Base-by-base conservation (phyloP, 805 yeast species). In the Candida multigemmis region DNA sequence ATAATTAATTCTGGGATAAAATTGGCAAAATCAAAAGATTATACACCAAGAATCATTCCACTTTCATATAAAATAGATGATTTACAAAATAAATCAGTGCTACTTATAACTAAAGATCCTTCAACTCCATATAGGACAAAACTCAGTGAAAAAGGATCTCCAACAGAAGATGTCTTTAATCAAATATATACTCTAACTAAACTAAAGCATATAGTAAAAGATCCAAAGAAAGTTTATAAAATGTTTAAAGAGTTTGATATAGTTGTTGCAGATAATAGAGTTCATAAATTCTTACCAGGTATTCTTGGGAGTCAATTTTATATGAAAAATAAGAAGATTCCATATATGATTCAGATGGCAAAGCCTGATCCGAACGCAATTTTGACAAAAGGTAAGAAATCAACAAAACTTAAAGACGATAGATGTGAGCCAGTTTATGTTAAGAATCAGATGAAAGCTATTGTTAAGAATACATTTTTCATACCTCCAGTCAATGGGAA, bases 61-160 rank as follows among this genome's bases (percentile, higher is more conserved):
- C 36, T 80, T 8, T 61, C 71, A 0, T 56, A 67, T 36, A 65
- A 69, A 35, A 47, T 79, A 30, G 67, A 65, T 27, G 62, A 60
- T 30, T 46, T 71, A 3, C 64, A 65, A 12, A 66, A 68, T 12
- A 56, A 67, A 26, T 56, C 72, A 13, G 65, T 80, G 4, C 45
- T 81, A 4, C 56, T 84, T 12, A 64, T 84, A 9, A 78, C 89
- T 6, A 81, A 78, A 36, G 91, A 83, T 42, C 87, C 89, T 1
- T 69, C 77, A 4, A 57, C 68, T 4, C 59, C 63, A 5, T 81
- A 73, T 40, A 58, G 74, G 19, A 59, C 57, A 7, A 60, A 65
- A 4, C 46, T 81, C 4, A 56, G 62, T 5, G 55, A 52, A 16
- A 64, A 65, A 31, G 71, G 62, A 11, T 57, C 73, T 1, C 62